These are phyloP conservation scores for Vaccinium vitisidaea DNA, from an alignment of 148 eudicot species.

Conservation along the genomic window DNA sequence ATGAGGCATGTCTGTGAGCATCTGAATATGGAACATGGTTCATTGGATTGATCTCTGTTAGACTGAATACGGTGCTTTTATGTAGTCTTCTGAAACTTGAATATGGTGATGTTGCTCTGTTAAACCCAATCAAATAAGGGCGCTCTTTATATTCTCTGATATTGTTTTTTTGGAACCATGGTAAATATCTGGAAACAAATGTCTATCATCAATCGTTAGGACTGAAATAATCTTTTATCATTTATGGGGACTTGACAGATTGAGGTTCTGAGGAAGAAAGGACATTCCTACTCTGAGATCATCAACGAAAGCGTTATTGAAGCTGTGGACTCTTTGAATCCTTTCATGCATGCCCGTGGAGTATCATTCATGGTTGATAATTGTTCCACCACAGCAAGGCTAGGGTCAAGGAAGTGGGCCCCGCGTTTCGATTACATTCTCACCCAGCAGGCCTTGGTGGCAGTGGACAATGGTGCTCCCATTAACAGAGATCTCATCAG, in stretches of 20 bases:
- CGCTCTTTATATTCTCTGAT: not conserved
- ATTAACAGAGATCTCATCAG: conserved; percentile 77
- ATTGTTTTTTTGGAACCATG: not conserved
- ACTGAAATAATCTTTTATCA: not conserved
- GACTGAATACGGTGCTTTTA: not conserved
- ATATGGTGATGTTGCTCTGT: not conserved
- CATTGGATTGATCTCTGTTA: not conserved
- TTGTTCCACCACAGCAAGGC: conserved; percentile 91
- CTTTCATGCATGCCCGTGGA: conserved; percentile 99
- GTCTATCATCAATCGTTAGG: not conserved
- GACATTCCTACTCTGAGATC: conserved; percentile 94
- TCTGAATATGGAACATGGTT: not conserved
- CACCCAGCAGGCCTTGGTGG: conserved; percentile 93
- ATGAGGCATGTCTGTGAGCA: not conserved
- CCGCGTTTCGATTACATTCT: conserved; percentile 88
- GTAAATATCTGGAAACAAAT: not conserved
- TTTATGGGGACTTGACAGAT: conserved; percentile 40
- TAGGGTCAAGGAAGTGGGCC: conserved; percentile 98
- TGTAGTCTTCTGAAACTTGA: not conserved
- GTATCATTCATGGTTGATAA: conserved; percentile 97
- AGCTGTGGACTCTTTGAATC: conserved; percentile 94
- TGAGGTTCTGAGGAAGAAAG: conserved; percentile 91
- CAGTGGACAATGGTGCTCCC: conserved; percentile 62
- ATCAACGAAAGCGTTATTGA: conserved; percentile 96
- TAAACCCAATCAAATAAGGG: not conserved